These are phyloP conservation scores for Delitschia confertaspora DNA, from an alignment of 495 filamentous ascomycete genomes.

Conservation along the genomic window DNA sequence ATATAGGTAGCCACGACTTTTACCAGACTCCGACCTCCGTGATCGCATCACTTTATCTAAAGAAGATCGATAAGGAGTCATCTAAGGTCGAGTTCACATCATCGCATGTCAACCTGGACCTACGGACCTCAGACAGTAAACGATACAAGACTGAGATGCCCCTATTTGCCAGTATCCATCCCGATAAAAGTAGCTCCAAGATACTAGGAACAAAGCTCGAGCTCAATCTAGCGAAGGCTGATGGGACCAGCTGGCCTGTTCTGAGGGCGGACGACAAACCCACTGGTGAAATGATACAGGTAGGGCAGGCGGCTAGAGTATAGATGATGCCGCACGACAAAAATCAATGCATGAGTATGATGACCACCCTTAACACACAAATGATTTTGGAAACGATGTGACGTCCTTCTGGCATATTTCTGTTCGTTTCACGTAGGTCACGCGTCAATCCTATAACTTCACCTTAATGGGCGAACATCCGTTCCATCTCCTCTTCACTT, in stretches of 20 bases:
- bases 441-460: too few species aligned
- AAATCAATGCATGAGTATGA: too few species aligned
- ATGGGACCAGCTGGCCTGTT: constrained; percentile 82
- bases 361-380: too few species aligned
- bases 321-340: neutral
- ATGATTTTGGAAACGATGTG: too few species aligned
- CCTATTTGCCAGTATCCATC: constrained; percentile 67
- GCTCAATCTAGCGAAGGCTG: constrained; percentile 69
- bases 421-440: too few species aligned
- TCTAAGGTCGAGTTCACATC: constrained; percentile 60
- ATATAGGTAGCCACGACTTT: constrained; percentile 63
- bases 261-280: constrained; percentile 71
- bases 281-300: constrained; percentile 72
- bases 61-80: constrained; percentile 82
- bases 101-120: constrained; percentile 58
- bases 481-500: too few species aligned
- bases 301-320: constrained; percentile 57
- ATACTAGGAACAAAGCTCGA: constrained; percentile 95
- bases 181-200: constrained; percentile 64
- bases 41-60: constrained; percentile 87
- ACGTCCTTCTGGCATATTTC: too few species aligned
- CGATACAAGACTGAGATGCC: constrained; percentile 65
- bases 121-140: constrained; percentile 78
- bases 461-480: too few species aligned
- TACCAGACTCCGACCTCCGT: constrained; percentile 83